Percentiles rank a stretch among this genome's conserved stretches.
Conservation (phyloP, 305 asterid genomes). For the Vinca major region DNA sequence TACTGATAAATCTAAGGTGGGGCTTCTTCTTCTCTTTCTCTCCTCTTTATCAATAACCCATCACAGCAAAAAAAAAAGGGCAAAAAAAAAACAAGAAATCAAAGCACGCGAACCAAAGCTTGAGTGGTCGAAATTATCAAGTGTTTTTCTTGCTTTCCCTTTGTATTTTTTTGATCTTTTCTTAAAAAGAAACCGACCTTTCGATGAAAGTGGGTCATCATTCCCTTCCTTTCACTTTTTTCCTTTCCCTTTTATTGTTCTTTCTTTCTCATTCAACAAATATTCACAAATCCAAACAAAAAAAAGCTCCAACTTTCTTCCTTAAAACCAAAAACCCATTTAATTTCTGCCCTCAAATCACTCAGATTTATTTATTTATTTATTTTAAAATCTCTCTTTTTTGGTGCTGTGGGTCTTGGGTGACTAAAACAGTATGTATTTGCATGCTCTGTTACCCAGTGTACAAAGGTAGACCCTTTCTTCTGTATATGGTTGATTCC, state of each 20-base stretch:
- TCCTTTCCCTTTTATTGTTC: constrained; percentile 28
- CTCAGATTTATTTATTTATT: background rate
- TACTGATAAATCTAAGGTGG: constrained; percentile 59
- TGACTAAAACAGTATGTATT: constrained; percentile 18
- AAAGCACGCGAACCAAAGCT: constrained; percentile 88
- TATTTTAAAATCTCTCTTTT: background rate
- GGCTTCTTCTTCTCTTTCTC: constrained; percentile 30
- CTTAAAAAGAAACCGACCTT: constrained; percentile 76
- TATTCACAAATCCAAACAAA: constrained; percentile 16
- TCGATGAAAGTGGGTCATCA: constrained; percentile 51
- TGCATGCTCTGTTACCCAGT: constrained; percentile 47
- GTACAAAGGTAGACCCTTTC: constrained; percentile 22
- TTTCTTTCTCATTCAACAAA: constrained; percentile 36
- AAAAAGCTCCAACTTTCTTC: constrained; percentile 18
- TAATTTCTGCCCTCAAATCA: constrained; percentile 4
- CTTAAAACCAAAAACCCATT: constrained; percentile 6
- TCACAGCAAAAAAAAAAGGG: constrained; percentile 39
- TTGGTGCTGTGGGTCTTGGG: background rate
- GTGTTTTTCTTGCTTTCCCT: constrained; percentile 23
- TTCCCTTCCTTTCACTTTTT: constrained; percentile 17
- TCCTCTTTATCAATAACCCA: constrained; percentile 39
- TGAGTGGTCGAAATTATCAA: constrained; percentile 50
- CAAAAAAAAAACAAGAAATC: constrained; percentile 24
- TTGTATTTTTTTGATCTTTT: constrained; percentile 16
- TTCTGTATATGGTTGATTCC: constrained; percentile 34